phyloP scores from a whole-genome alignment of 176 grass and related monocot genomes.

The Chrysopogon serrulatus region DNA sequence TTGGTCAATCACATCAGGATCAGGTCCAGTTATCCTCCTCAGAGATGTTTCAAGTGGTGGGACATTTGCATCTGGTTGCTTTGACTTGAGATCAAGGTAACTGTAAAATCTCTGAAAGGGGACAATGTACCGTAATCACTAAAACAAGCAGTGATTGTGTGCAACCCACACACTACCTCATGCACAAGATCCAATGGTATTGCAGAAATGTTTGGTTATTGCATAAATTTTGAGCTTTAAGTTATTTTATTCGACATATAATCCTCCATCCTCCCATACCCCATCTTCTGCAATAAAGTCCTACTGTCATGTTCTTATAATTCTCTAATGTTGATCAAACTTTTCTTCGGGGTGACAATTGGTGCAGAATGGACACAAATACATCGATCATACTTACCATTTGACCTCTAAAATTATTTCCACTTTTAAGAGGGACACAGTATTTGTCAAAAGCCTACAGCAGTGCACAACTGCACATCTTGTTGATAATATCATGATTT shows the following conservation, averaged over 20 bases:
- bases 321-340: neutral
- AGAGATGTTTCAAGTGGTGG: conserved; percentile 65
- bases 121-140: conserved; percentile 11
- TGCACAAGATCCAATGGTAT: neutral
- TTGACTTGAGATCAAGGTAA: conserved; percentile 82
- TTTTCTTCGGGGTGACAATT: neutral
- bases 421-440: neutral
- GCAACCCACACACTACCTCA: neutral
- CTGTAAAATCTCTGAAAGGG: conserved; percentile 73
- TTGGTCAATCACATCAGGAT: conserved; percentile 49
- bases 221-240: neutral
- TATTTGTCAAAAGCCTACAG: neutral
- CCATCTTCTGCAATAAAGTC: neutral
- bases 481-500: neutral
- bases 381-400: neutral
- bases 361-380: neutral
- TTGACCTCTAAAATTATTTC: neutral
- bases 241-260: neutral
- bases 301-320: neutral
- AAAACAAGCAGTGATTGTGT: neutral
- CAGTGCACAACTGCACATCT: neutral
- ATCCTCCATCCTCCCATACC: neutral
- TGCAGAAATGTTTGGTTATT: neutral
- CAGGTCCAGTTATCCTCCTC: conserved; percentile 60
- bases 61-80: conserved; percentile 71